Conservation (phyloP, 257 asterid species). For the Solanum etuberosum region DNA sequence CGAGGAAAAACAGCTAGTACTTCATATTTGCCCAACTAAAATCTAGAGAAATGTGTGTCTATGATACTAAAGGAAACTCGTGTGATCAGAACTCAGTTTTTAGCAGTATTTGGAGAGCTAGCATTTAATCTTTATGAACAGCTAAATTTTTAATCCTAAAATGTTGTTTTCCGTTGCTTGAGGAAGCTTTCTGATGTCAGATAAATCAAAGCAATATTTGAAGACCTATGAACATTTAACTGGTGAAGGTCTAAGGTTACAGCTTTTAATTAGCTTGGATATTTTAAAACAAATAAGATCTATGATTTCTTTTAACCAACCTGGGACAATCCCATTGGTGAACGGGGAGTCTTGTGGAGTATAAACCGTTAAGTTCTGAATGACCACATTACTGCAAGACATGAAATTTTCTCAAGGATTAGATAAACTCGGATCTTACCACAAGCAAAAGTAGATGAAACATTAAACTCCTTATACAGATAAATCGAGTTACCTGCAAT, state of each 20-base stretch:
- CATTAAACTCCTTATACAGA: neutral
- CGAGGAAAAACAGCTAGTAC: neutral
- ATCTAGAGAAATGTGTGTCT: neutral
- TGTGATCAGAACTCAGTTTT: neutral
- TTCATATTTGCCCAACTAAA: neutral
- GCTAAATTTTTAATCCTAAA: neutral
- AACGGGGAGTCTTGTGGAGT: constrained; percentile 77
- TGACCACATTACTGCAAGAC: constrained; percentile 68
- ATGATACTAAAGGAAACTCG: neutral
- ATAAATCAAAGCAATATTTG: neutral
- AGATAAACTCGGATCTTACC: neutral
- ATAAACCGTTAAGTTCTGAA: constrained; percentile 73
- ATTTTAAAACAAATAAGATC: neutral
- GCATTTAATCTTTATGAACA: neutral
- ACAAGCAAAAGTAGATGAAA: neutral
- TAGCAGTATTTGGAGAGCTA: neutral
- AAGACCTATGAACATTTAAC: neutral
- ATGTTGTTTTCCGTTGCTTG: neutral
- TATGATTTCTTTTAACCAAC: constrained; percentile 22
- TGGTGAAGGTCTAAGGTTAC: neutral
- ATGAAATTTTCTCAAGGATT: neutral
- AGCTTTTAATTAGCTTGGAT: neutral
- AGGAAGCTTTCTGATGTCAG: neutral
- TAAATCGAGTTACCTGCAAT: constrained; percentile 71
- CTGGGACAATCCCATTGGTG: constrained; percentile 90